Evolutionary conservation across 225 moss, liverwort and hornwort genomes (phyloP).

Genomic region (Pseudisothecium myosuroides): DNA sequence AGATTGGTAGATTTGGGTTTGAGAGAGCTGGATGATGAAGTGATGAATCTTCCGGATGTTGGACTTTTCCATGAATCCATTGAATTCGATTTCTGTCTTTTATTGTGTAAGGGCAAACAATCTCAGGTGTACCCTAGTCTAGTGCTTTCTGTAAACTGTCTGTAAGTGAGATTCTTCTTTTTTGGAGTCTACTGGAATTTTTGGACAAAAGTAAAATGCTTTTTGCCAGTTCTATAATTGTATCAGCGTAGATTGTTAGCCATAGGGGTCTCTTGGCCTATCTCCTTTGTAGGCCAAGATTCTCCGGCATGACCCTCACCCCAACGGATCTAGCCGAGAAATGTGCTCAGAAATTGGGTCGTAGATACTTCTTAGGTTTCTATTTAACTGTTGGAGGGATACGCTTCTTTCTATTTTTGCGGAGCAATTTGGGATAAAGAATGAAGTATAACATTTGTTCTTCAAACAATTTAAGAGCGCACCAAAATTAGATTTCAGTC

Average conservation of each 20-base stretch:
- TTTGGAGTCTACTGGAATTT: neutral
- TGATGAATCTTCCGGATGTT: neutral
- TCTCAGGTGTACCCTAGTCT: neutral
- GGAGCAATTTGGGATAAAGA: neutral
- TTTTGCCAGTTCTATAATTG: neutral
- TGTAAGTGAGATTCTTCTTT: neutral
- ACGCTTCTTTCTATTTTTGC: too few species aligned
- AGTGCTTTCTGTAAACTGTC: neutral
- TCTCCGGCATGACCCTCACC: neutral
- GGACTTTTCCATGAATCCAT: neutral
- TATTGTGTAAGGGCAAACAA: neutral
- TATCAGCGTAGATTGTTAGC: too few species aligned
- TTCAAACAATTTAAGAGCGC: neutral
- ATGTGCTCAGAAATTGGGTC: neutral
- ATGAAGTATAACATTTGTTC: too few species aligned
- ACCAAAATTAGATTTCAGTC: neutral
- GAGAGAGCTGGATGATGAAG: neutral
- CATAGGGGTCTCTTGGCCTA: neutral
- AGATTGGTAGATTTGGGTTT: neutral
- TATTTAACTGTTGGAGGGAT: neutral
- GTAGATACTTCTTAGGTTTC: neutral
- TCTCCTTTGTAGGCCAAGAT: neutral
- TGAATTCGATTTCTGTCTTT: neutral
- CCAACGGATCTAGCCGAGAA: neutral
- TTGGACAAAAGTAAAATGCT: neutral